A percentile compares a stretch with the other conserved stretches of the same genome.
phyloP scores from a whole-genome alignment of 2,329 filamentous ascomycete species.

The Pyrenophora tritici-repentis region DNA sequence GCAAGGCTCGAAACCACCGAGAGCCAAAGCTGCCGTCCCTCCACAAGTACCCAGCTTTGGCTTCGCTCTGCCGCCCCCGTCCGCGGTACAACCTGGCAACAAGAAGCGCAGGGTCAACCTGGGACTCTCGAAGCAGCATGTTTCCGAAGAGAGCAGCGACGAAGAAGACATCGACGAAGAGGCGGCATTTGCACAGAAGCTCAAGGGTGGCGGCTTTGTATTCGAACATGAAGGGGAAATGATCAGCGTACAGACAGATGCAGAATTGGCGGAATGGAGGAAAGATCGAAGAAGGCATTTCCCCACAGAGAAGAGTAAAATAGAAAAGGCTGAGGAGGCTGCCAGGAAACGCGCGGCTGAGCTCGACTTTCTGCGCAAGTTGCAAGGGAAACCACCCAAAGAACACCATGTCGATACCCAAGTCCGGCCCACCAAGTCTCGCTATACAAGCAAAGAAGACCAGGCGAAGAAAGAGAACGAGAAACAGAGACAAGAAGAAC shows the following conservation, averaged over 20 bases:
- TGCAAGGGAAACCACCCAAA: slow-evolving; percentile 27
- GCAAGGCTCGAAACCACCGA: slow-evolving; percentile 35
- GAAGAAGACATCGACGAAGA: slow-evolving; percentile 75
- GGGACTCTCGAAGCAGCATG: slow-evolving; percentile 70
- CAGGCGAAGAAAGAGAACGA: slow-evolving; percentile 3
- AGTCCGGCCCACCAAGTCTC: not conserved
- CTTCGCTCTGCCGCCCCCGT: slow-evolving; percentile 34
- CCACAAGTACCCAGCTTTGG: slow-evolving; percentile 47
- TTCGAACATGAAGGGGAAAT: slow-evolving; percentile 64
- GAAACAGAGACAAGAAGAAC: slow-evolving; percentile 20
- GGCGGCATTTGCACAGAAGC: slow-evolving; percentile 49
- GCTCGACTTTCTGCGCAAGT: slow-evolving; percentile 48
- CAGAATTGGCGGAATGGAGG: slow-evolving; percentile 79
- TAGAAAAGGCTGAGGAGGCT: slow-evolving; percentile 62
- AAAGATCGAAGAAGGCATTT: slow-evolving; percentile 78
- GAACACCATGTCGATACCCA: not conserved
- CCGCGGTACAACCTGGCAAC: slow-evolving; percentile 49
- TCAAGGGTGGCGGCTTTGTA: slow-evolving; percentile 59
- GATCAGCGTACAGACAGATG: slow-evolving; percentile 58
- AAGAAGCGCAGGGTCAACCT: slow-evolving; percentile 74
- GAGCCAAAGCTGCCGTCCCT: slow-evolving; percentile 39
- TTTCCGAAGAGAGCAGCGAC: slow-evolving; percentile 52
- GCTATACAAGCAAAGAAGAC: slow-evolving; percentile 9
- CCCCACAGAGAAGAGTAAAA: slow-evolving; percentile 74
- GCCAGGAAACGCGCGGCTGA: slow-evolving; percentile 31